Evolutionary conservation across 108 stramenopile species (phyloP), one percentile per base, ranked within the genome.

Genomic region (Stephanodiscus triporus): DNA sequence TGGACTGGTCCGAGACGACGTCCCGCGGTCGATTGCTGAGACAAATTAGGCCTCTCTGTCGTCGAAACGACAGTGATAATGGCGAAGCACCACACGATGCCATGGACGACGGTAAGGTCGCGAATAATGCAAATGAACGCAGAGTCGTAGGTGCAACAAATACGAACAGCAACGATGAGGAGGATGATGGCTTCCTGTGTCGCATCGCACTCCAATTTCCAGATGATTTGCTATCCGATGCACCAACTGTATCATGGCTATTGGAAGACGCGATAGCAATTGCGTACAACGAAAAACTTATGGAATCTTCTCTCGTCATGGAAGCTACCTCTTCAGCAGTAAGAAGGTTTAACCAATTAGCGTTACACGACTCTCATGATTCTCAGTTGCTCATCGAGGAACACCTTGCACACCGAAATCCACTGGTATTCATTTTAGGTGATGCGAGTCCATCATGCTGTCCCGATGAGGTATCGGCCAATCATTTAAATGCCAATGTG

Each of bases 391-490:
- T 42, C 48, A 51, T 79, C 16, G 26, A 55, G 1, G 9, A 61
- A 23, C 82, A 73, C 43, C 24, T 66, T 16, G 32, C 57, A 30
- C 67, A 77, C 11, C 4, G 40, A 50, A 34, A 30, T 6, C 87
- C 93, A 23, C 74, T 96, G 20, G 76, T 96, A n/a, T 98, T 98
- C 67, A 83, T 95, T 17, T 68, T 97, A 27, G 98, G 98, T 5
- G 98, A 98, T 75, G 96, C 98, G 2, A 95, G 95, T n/a, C 92
- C 85, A 55, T 82, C 89, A 23, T 97, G 97, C 74, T 97, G 97
- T 84, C 96, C 97, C 17, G 98, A 98, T 73, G 94, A 95, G 72
- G 91, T 98, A 5, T 90, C 94, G 4, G 97, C 97, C 6, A 76
- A 88, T 58, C 98, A 98, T 81, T 85, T 97, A 26, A 83, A 95